These are phyloP conservation scores for Penicillium cataractarum DNA, from an alignment of 495 filamentous ascomycete species.

Conservation along the genomic window DNA sequence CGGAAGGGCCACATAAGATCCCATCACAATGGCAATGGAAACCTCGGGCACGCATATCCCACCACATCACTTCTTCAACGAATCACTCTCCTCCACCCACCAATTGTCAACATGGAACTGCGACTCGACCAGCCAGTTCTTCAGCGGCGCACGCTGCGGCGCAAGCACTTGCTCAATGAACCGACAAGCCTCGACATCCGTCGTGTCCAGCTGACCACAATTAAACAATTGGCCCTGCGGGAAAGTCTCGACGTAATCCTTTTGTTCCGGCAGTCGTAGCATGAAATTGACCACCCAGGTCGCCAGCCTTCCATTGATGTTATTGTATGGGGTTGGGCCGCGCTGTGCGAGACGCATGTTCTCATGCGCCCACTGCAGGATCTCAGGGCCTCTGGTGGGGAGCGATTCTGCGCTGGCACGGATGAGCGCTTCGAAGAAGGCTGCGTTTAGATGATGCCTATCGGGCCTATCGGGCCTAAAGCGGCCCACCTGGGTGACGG, in stretches of 20 bases:
- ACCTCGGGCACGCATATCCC: not conserved
- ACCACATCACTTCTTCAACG: not conserved
- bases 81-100: slow-evolving; percentile 13
- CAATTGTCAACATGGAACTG: slow-evolving; percentile 13
- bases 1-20: not conserved
- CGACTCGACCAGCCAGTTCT: slow-evolving; percentile 34
- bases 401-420: slow-evolving; percentile 47
- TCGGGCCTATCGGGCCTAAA: too few species aligned
- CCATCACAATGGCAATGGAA: not conserved
- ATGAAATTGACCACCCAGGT: slow-evolving; percentile 44
- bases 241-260: slow-evolving; percentile 19
- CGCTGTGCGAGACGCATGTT: slow-evolving; percentile 12
- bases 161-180: slow-evolving; percentile 36
- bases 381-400: slow-evolving; percentile 35
- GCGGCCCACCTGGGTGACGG: slow-evolving; percentile 27
- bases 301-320: slow-evolving; percentile 29
- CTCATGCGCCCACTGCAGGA: slow-evolving; percentile 43
- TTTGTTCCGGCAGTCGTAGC: slow-evolving; percentile 32
- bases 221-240: slow-evolving; percentile 31
- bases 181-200: slow-evolving; percentile 23
- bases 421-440: slow-evolving; percentile 40
- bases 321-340: not conserved
- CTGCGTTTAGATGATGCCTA: slow-evolving; percentile 23
- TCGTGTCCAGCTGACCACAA: slow-evolving; percentile 31
- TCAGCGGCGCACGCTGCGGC: slow-evolving; percentile 16